Evolutionary conservation across 441 rosid species (phyloP), one percentile per base, ranked within the genome.

Genomic region (Capsella rubella): DNA sequence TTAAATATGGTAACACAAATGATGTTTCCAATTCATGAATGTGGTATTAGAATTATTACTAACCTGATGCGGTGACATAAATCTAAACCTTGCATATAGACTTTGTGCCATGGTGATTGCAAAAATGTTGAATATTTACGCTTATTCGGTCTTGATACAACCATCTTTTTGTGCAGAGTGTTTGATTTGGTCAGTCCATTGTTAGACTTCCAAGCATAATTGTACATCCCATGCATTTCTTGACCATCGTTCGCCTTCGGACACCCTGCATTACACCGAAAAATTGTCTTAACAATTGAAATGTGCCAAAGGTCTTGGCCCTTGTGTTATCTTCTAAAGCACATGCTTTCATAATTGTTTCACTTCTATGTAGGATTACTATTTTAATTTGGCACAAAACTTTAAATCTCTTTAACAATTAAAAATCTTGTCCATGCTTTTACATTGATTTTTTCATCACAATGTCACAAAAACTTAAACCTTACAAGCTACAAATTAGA

Each of bases 41-140:
- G 32, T 65, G 12, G 6, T 27, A n/a, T 34, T 45, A 46, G 35
- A 14, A 0, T 37, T 32, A 31, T 5, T 28, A 15, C 7, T 12
- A 3, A 74, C 78, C 72, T 74, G 53, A 58, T 39, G 13, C 2
- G 58, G 2, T 58, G 54, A 58, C 62, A 66, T 42, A 67, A 28
- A 2, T 67, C 21, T 50, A 57, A 67, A 52, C 42, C 15, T 60
- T 67, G 32, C 6, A 15, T 31, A 18, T 54, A 45, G 47, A 59
- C 8, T 39, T 67, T 74, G 43, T 59, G 54, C 60, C 73, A 59
- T 29, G 78, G 47, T 42, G 63, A 74, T 60, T 67, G 78, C 11
- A 5, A 32, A 43, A 67, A 52, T 8, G 46, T 53, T 67, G 58
- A 61, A 54, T n/a, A 21, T 61, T 60, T 75, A 11, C 74, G 70